Evolutionary conservation across 345 rosid genomes (phyloP).

Genomic region (Aquilaria sinensis): DNA sequence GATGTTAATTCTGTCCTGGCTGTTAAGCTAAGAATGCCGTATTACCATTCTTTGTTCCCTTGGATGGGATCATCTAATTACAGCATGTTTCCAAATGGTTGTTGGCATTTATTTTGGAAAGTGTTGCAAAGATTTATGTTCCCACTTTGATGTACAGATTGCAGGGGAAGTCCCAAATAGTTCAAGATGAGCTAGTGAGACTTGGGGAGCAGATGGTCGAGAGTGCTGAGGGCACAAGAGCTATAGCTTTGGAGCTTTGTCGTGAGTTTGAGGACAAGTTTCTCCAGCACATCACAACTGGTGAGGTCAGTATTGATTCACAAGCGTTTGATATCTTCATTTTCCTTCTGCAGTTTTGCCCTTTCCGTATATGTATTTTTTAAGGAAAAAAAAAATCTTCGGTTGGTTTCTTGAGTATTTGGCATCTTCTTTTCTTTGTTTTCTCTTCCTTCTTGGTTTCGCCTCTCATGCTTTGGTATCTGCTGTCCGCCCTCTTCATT

Average conservation of each 20-base stretch:
- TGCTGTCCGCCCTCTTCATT: too few relatives aligned
- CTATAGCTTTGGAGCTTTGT: slow-evolving; percentile 88
- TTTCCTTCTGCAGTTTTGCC: too few relatives aligned
- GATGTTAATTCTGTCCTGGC: too few relatives aligned
- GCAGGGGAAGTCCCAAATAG: slow-evolving; percentile 92
- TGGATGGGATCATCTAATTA: too few relatives aligned
- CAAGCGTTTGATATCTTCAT: too few relatives aligned
- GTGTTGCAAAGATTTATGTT: too few relatives aligned
- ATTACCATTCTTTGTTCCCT: too few relatives aligned
- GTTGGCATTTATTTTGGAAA: too few relatives aligned
- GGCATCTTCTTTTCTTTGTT: background rate
- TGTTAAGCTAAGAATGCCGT: too few relatives aligned
- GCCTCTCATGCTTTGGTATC: background rate
- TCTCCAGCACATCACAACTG: slow-evolving; percentile 75
- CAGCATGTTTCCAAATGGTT: too few relatives aligned
- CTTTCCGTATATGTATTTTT: too few relatives aligned
- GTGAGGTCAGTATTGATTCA: slow-evolving; percentile 61
- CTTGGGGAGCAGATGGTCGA: slow-evolving; percentile 86
- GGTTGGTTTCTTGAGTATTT: background rate
- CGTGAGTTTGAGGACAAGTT: slow-evolving; percentile 97
- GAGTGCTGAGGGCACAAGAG: slow-evolving; percentile 92
- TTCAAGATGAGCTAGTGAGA: slow-evolving; percentile 80
- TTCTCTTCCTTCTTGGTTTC: background rate
- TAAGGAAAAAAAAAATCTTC: too few relatives aligned
- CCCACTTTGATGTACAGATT: slow-evolving; percentile 37